Percentiles rank a stretch among this genome's conserved stretches.
Evolutionary conservation across 2,329 filamentous ascomycete genomes (phyloP).

Genomic region (Colletotrichum musae): DNA sequence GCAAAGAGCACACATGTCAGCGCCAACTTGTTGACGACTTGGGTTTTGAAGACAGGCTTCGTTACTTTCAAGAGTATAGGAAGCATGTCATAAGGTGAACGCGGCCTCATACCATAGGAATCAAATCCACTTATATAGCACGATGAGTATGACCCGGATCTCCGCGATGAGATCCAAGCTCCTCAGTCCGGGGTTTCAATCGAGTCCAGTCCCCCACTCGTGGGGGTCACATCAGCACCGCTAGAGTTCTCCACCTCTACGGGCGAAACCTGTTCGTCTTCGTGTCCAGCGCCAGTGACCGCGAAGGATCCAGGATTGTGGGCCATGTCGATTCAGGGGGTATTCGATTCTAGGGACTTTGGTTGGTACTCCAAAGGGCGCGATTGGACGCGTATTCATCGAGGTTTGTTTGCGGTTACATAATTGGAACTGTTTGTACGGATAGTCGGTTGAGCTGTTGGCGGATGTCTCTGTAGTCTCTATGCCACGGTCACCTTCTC

Average conservation of each 20-base stretch:
- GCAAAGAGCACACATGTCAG: no score
- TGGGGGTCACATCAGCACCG: background rate
- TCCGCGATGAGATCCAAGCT: background rate
- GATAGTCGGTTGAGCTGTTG: background rate
- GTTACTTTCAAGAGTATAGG: no score
- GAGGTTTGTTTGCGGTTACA: background rate
- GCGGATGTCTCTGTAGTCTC: background rate
- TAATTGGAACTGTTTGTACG: background rate
- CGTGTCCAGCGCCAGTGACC: background rate
- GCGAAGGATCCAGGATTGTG: constrained; percentile 3
- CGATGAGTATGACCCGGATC: constrained; percentile 36
- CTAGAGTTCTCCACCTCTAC: background rate
- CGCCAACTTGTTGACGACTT: no score
- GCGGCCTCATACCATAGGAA: no score
- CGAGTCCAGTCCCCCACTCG: background rate
- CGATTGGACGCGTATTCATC: background rate
- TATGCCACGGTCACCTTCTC: no score
- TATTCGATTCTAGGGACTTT: background rate
- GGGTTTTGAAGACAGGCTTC: no score
- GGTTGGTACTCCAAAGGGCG: no score
- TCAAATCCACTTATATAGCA: no score
- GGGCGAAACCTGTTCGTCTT: background rate
- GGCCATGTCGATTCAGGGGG: background rate
- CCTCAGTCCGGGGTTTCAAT: background rate
- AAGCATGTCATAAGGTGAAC: no score